Evolutionary conservation across 176 grass and related monocot species (phyloP).

Genomic region (Bothriochloa decipiens): DNA sequence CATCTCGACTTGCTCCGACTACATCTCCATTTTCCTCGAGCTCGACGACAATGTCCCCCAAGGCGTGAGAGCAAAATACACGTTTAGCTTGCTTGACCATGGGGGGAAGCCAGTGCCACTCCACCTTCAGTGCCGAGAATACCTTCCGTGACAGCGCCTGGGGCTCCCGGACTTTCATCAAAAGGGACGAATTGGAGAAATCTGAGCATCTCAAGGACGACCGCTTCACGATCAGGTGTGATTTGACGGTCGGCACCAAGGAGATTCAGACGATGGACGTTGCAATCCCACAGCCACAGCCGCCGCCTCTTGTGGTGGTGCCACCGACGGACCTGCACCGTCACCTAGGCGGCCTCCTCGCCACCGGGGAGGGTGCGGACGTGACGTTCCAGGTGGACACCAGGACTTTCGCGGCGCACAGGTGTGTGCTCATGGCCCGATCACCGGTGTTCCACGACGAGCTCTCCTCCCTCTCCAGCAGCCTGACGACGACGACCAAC

Average conservation of each 20-base stretch:
- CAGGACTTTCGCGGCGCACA: neutral
- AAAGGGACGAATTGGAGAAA: neutral
- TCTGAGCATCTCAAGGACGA: neutral
- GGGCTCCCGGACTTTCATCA: neutral
- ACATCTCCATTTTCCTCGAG: neutral
- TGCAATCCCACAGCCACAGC: neutral
- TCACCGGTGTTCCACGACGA: neutral
- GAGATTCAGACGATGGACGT: neutral
- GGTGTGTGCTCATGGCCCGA: neutral
- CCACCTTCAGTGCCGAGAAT: fast-evolving
- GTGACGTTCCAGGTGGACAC: conserved; percentile 16
- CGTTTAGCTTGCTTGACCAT: neutral
- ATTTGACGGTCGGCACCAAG: neutral
- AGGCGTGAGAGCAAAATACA: neutral
- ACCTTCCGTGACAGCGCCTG: neutral
- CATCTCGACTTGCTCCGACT: neutral
- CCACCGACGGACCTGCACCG: neutral
- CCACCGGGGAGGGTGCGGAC: neutral
- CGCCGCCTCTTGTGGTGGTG: neutral
- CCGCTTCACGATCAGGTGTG: neutral
- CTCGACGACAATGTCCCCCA: neutral
- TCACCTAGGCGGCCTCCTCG: neutral
- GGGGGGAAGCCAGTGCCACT: neutral
- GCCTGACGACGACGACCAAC: too few relatives aligned
- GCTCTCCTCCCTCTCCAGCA: too few relatives aligned